Evolutionary conservation across 1,284 basidiomycete genomes (phyloP), one percentile per base, ranked within the genome.

Genomic region (Tylopilus sp.): DNA sequence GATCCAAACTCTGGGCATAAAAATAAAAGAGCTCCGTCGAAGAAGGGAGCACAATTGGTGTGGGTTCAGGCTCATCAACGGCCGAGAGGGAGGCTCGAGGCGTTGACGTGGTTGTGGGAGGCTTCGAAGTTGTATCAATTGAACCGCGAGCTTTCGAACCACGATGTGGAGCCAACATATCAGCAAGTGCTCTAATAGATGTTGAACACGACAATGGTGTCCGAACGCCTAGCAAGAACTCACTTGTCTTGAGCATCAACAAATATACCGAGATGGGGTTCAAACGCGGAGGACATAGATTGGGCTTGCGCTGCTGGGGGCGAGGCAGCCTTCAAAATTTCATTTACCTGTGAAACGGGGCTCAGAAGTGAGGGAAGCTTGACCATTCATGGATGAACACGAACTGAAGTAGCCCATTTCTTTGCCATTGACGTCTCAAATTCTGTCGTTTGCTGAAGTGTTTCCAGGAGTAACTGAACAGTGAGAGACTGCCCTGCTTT

Each of bases 1-100:
- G 94, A 65, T 99, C 98, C 55, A 99, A 81, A 53, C 93, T 96
- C 76, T 98, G 96, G 0, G 93, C 95, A 77, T 99, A 99, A 79
- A 98, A 96, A 79, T 97, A 97, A 83, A 99, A 99, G 47, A 99
- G 82, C 74, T 99, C 97, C 1, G 97, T 99, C 1, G 96, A 98
- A 0, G 95, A 97, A 0, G 96, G 94, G 4, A 99, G 84, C 1
- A 99, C 94, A 1, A 88, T 85, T 5, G 89, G 85, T 0, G 88
- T 83, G 2, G 89, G 81, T 24, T 85, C 82, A 18, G 82, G 82
- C 15, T 83, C 83, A 32, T 86, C 84, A 26, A 86, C 84, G 12
- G 77, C 77, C 6, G 80, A 79, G 32, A 80, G 68, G 26, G 83
- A 79, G 33, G 74, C 65, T 13, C 80, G 76, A 56, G 83, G 76